These are phyloP conservation scores for Schizophyllum commune DNA, from an alignment of 1,284 basidiomycete genomes.

Conservation along the genomic window DNA sequence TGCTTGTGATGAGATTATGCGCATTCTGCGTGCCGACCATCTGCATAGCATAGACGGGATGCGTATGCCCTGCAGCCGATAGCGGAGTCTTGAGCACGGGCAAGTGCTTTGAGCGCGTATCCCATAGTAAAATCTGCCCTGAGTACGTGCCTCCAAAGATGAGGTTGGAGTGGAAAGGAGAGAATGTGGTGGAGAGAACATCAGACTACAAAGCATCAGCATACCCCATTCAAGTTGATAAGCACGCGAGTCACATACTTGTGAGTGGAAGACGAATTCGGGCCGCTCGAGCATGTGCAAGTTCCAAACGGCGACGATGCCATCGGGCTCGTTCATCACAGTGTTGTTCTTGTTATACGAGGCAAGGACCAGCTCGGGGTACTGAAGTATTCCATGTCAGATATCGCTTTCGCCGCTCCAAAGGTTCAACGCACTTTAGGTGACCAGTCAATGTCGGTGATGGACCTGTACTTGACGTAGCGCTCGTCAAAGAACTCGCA, in stretches of 20 bases:
- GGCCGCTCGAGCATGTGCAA: constrained; percentile 90
- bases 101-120: constrained; percentile 93
- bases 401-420: constrained; percentile 4
- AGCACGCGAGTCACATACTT: constrained; percentile 41
- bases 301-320: constrained; percentile 97
- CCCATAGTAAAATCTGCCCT: constrained; percentile 97
- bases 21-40: constrained; percentile 98
- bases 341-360: constrained; percentile 96
- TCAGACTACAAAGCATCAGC: constrained; percentile 62
- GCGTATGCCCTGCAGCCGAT: constrained; percentile 92
- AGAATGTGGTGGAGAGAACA: constrained; percentile 92
- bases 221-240: constrained; percentile 11
- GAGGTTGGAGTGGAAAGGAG: constrained; percentile 95
- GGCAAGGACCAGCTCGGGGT: constrained; percentile 90
- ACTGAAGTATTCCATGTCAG: constrained; percentile 39
- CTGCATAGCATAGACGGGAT: constrained; percentile 96
- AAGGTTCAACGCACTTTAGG: constrained; percentile 70
- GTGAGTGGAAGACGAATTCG: constrained; percentile 97
- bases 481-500: constrained; percentile 88
- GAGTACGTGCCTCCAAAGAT: constrained; percentile 98
- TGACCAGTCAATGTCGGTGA: constrained; percentile 97
- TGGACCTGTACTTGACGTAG: constrained; percentile 84
- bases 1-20: constrained; percentile 92
- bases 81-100: constrained; percentile 96
- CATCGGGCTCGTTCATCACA: constrained; percentile 89